Conservation (phyloP, 2,329 filamentous ascomycete species). For the Claviceps maximensis region DNA sequence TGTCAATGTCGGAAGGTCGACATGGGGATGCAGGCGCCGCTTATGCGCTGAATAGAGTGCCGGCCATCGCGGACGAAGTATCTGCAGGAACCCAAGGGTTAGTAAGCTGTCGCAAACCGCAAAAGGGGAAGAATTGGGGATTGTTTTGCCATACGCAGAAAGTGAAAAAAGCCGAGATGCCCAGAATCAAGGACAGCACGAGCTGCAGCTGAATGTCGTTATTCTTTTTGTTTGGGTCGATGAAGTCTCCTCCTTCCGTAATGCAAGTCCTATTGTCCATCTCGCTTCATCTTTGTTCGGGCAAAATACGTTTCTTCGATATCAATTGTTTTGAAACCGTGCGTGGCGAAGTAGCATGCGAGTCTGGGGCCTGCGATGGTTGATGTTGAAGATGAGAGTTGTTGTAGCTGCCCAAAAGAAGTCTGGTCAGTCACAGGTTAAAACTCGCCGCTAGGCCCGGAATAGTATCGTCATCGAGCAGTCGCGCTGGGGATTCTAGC, state of each 20-base stretch:
- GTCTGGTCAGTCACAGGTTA: too few species aligned
- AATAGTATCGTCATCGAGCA: not conserved
- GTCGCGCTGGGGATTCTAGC: not conserved
- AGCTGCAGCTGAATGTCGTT: slow-evolving; percentile 51
- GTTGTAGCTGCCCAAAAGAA: not conserved
- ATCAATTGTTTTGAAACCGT: not conserved
- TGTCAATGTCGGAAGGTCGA: slow-evolving; percentile 62
- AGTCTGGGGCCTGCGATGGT: not conserved
- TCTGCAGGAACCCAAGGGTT: slow-evolving; percentile 28
- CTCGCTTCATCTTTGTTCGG: slow-evolving; percentile 3
- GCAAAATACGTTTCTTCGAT: not conserved
- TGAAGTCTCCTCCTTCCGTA: slow-evolving; percentile 9
- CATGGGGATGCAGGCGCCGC: slow-evolving; percentile 47
- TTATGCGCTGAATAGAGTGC: slow-evolving; percentile 82
- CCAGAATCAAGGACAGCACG: slow-evolving; percentile 56
- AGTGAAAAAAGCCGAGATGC: slow-evolving; percentile 54
- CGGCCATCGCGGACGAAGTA: slow-evolving; percentile 83
- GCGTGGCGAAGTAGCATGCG: not conserved
- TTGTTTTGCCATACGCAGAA: slow-evolving; percentile 51
- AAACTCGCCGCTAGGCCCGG: not conserved
- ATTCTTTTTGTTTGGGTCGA: slow-evolving; percentile 12
- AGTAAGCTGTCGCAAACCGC: not conserved
- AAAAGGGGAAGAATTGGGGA: not conserved
- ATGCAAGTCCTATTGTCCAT: not conserved
- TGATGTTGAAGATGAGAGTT: not conserved